phyloP scores from a whole-genome alignment of 345 rosid genomes.

The Populus simonii region DNA sequence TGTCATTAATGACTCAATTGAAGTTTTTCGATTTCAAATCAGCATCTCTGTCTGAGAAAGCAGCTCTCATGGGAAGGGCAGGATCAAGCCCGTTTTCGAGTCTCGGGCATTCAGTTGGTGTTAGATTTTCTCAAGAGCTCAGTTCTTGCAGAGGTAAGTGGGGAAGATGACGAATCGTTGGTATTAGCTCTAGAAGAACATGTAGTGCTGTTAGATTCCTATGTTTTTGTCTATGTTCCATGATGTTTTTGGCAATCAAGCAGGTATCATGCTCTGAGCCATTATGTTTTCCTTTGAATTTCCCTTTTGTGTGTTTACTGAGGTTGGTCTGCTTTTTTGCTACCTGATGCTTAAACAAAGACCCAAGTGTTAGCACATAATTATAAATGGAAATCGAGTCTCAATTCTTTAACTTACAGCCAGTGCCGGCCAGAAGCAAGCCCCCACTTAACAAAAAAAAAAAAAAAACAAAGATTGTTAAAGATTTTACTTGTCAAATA shows the following conservation, averaged over 20 bases:
- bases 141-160: conserved; percentile 36
- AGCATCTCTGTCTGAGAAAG: conserved; percentile 33
- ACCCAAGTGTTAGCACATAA: no score
- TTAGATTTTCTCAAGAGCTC: conserved; percentile 32
- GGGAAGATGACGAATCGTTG: background rate
- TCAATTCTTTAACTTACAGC: background rate
- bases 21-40: conserved; percentile 30
- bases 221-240: background rate
- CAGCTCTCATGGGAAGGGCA: conserved; percentile 23
- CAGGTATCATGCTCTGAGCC: background rate
- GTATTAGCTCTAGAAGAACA: background rate
- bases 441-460: no score
- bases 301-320: background rate
- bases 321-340: background rate
- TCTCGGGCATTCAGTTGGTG: conserved; percentile 24
- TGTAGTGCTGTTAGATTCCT: background rate
- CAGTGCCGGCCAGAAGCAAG: no score
- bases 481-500: no score
- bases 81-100: conserved; percentile 24
- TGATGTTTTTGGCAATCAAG: conserved; percentile 4
- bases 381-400: background rate
- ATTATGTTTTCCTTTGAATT: background rate
- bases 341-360: background rate
- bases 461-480: no score
- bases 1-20: conserved; percentile 41